These are phyloP conservation scores for Takashimella tepidaria DNA, from an alignment of 1,284 basidiomycete species.

Conservation along the genomic window DNA sequence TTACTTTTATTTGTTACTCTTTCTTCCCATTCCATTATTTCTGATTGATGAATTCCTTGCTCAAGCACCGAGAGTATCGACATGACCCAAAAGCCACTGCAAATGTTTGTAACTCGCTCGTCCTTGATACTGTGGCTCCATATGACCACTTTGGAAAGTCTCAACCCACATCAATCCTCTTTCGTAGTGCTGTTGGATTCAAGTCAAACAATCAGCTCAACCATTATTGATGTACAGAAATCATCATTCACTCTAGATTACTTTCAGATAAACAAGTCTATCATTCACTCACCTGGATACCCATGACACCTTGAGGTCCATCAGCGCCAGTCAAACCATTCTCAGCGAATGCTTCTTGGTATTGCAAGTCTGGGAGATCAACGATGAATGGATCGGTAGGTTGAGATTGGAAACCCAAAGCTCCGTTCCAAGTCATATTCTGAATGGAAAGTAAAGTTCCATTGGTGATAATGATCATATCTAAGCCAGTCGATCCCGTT, in stretches of 20 bases:
- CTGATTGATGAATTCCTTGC: no score
- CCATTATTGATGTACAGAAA: no score
- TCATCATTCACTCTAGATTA: no score
- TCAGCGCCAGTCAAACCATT: constrained; percentile 2
- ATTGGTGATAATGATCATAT: constrained; percentile 28
- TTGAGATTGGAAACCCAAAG: constrained; percentile 19
- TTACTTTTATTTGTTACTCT: no score
- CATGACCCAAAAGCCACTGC: constrained; percentile 20
- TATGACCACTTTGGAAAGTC: constrained; percentile 17
- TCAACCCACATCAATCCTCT: constrained; percentile 25
- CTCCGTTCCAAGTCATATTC: constrained; percentile 37
- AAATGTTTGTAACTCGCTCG: constrained; percentile 16
- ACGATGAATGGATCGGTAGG: constrained; percentile 12
- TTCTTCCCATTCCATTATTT: no score
- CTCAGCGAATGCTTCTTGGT: constrained; percentile 3
- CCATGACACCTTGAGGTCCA: constrained; percentile 18
- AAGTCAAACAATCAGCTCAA: neutral
- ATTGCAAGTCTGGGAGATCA: constrained; percentile 7
- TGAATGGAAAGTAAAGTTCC: constrained; percentile 34
- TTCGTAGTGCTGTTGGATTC: constrained; percentile 19
- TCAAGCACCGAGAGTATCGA: constrained; percentile 7
- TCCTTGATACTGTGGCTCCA: constrained; percentile 19
- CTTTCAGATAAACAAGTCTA: no score
- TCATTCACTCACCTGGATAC: constrained; percentile 7
- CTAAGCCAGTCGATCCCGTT: no score